Evolutionary conservation across 75 land plant species (phyloP).

Genomic region (Cunninghamia lanceolata): DNA sequence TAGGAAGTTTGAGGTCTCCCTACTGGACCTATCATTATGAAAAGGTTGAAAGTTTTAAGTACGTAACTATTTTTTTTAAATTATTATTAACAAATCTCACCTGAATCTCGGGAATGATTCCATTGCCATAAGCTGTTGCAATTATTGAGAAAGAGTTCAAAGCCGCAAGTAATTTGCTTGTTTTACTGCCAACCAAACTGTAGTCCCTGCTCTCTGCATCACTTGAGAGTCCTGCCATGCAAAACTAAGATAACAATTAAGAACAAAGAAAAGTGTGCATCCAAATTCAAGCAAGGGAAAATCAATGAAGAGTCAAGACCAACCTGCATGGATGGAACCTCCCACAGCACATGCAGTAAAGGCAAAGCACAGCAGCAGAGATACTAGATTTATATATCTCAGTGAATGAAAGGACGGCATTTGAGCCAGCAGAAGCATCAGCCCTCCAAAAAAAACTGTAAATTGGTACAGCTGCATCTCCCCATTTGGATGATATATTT

Average conservation of each 20-base stretch:
- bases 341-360: slow-evolving; percentile 69
- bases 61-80: background rate
- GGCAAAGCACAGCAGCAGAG: slow-evolving; percentile 58
- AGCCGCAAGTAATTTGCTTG: slow-evolving; percentile 45
- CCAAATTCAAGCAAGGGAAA: background rate
- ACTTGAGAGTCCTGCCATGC: slow-evolving; percentile 36
- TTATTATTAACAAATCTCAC: slow-evolving; percentile 15
- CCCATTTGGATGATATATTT: slow-evolving; percentile 51
- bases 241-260: background rate
- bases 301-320: background rate
- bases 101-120: slow-evolving; percentile 94
- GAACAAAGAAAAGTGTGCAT: background rate
- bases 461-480: slow-evolving; percentile 59
- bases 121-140: slow-evolving; percentile 79
- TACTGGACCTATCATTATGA: no score
- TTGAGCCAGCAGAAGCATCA: slow-evolving; percentile 72
- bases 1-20: no score
- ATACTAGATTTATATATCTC: slow-evolving; percentile 71
- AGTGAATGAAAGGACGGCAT: slow-evolving; percentile 95
- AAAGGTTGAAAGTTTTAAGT: no score
- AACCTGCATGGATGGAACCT: slow-evolving; percentile 75
- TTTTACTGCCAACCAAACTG: slow-evolving; percentile 34
- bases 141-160: slow-evolving; percentile 82
- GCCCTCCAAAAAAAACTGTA: slow-evolving; percentile 49
- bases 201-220: slow-evolving; percentile 54